Conservation (phyloP, 2,329 filamentous ascomycete species). For the Ceratocystiopsis minuta region DNA sequence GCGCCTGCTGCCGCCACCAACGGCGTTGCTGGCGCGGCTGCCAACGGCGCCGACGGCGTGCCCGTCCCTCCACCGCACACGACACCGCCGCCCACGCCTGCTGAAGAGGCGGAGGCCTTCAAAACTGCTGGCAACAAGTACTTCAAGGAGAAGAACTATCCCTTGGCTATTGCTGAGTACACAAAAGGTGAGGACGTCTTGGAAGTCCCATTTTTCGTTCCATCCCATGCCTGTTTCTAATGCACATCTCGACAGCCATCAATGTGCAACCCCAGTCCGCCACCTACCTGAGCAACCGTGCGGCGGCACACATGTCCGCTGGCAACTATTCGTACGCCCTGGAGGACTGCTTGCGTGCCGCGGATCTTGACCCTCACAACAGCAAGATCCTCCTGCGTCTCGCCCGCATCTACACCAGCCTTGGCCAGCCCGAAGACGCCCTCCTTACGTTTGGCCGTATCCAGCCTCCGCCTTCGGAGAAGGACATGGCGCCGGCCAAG, state of each 20-base stretch:
- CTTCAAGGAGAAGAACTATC: conserved; percentile 88
- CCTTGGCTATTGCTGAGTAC: conserved; percentile 78
- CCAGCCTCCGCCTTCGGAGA: conserved; percentile 60
- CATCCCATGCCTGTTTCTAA: neutral
- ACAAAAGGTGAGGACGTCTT: conserved; percentile 81
- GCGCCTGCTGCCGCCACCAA: conserved; percentile 15
- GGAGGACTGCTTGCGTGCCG: conserved; percentile 69
- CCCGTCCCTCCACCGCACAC: conserved; percentile 58
- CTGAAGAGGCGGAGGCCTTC: conserved; percentile 73
- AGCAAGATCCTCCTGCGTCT: conserved; percentile 75
- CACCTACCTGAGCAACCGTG: conserved; percentile 87
- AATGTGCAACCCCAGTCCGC: conserved; percentile 70
- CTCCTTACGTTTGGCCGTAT: conserved; percentile 68
- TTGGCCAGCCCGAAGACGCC: conserved; percentile 77
- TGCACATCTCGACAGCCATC: conserved; percentile 43
- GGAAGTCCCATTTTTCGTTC: neutral
- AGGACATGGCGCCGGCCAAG: conserved; percentile 67
- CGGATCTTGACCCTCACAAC: conserved; percentile 70
- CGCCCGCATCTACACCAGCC: conserved; percentile 72
- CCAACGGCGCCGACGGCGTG: conserved; percentile 17
- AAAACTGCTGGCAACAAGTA: conserved; percentile 90
- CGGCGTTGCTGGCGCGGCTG: conserved; percentile 5
- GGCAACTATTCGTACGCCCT: conserved; percentile 62
- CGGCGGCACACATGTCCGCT: conserved; percentile 83
- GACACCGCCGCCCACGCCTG: conserved; percentile 41